phyloP scores from a whole-genome alignment of 176 grass and related monocot genomes.

The Cymbopogon citratus region DNA sequence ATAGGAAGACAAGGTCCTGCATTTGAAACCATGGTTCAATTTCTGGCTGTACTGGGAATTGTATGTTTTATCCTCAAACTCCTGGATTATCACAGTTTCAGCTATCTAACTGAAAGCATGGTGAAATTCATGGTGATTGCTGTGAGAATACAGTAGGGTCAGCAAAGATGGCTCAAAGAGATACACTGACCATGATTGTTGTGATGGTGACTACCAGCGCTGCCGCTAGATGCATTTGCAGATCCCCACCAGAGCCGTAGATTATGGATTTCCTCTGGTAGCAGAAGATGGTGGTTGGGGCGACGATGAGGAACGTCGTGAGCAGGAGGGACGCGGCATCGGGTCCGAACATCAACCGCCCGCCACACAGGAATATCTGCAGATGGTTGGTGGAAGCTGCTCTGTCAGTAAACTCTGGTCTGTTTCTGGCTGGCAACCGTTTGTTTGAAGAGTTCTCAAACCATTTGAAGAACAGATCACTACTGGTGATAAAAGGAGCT shows the following conservation, averaged over 20 bases:
- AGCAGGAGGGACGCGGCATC: conserved; percentile 20
- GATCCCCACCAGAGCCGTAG: not conserved
- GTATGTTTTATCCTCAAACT: not conserved
- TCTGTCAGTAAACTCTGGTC: not conserved
- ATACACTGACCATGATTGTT: conserved; percentile 27
- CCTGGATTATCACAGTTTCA: not conserved
- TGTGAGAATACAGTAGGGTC: not conserved
- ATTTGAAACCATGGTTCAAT: not conserved
- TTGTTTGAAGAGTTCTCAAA: no score
- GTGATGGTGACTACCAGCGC: conserved; percentile 25
- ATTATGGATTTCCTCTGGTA: conserved; percentile 39
- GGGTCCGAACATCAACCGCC: conserved; percentile 45
- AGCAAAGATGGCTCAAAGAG: not conserved
- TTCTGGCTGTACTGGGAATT: not conserved
- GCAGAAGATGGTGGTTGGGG: conserved; percentile 40
- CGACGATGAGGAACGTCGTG: conserved; percentile 32
- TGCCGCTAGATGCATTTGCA: conserved; percentile 13
- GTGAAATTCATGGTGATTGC: not conserved
- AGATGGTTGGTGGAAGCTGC: not conserved
- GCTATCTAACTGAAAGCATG: not conserved
- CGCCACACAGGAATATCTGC: conserved; percentile 62
- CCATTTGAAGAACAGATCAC: no score
- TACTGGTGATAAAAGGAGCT: not conserved
- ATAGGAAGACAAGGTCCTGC: conserved; percentile 57
- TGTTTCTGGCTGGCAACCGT: no score